Percentiles rank a stretch among this genome's conserved stretches.
These are phyloP conservation scores for Torulaspora indica DNA, from an alignment of 805 yeast genomes.

Conservation along the genomic window DNA sequence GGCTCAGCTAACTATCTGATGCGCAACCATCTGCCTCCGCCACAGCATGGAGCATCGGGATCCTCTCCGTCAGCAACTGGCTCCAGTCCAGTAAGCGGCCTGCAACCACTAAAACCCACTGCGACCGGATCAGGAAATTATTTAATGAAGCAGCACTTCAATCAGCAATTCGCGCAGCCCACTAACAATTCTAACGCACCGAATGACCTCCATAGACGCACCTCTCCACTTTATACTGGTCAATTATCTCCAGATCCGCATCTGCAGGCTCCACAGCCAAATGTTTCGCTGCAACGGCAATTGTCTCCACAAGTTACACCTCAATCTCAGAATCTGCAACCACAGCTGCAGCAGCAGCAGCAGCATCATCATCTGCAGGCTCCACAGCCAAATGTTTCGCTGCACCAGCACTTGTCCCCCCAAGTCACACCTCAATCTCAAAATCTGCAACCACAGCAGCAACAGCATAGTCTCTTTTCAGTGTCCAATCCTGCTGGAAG, in stretches of 20 bases:
- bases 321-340: conserved; percentile 10
- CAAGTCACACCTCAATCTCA: conserved; percentile 13
- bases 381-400: conserved; percentile 19
- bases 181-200: conserved; percentile 6
- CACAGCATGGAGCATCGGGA: conserved; percentile 18
- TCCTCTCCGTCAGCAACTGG: conserved; percentile 18
- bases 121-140: conserved; percentile 36
- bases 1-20: conserved; percentile 40
- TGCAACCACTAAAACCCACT: conserved; percentile 35
- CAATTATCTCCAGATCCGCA: conserved; percentile 18
- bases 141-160: conserved; percentile 28
- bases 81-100: conserved; percentile 7
- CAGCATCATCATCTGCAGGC: conserved; percentile 31
- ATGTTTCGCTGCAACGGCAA: conserved; percentile 12
- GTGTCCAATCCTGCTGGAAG: conserved; percentile 23
- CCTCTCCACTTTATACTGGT: conserved; percentile 19
- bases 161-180: conserved; percentile 4
- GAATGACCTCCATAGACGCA: conserved; percentile 8
- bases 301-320: conserved; percentile 13
- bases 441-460: conserved; percentile 6
- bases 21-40: conserved; percentile 21
- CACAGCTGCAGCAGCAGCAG: no score
- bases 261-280: conserved; percentile 29
- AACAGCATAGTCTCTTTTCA: conserved; percentile 24
- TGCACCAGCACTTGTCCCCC: conserved; percentile 16